Conservation (phyloP, 345 rosid genomes). For the Syzygium grande region DNA sequence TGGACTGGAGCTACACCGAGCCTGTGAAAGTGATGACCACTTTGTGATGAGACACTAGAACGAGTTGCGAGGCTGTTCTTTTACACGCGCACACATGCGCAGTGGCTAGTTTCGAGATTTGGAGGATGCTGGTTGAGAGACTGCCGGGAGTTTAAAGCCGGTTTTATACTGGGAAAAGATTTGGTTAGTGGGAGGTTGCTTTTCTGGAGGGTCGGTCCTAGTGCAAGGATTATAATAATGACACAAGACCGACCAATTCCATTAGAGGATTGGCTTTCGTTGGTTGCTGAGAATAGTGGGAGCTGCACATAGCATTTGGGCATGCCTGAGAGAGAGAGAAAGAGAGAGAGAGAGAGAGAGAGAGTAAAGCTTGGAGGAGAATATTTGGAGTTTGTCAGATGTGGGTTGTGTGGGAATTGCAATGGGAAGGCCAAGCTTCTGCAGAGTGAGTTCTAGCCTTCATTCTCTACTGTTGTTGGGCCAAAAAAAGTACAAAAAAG, state of each 20-base stretch:
- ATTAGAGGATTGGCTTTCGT: neutral
- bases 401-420: neutral
- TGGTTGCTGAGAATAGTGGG: neutral
- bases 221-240: slow-evolving; percentile 4
- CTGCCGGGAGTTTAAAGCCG: neutral
- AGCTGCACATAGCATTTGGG: neutral
- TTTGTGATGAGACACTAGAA: neutral
- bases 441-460: neutral
- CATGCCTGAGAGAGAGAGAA: neutral
- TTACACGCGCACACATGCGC: neutral
- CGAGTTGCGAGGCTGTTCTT: slow-evolving; percentile 8
- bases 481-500: neutral
- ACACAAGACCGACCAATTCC: slow-evolving; percentile 12
- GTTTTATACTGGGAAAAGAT: slow-evolving; percentile 6
- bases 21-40: slow-evolving; percentile 11
- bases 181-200: slow-evolving; percentile 11
- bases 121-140: neutral
- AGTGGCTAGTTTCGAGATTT: neutral
- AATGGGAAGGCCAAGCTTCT: neutral
- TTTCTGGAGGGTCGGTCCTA: neutral
- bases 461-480: neutral
- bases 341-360: neutral
- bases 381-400: neutral
- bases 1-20: neutral
- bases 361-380: neutral